Evolutionary conservation across 2,329 filamentous ascomycete species (phyloP).

Genomic region (Neoascochyta sp.): DNA sequence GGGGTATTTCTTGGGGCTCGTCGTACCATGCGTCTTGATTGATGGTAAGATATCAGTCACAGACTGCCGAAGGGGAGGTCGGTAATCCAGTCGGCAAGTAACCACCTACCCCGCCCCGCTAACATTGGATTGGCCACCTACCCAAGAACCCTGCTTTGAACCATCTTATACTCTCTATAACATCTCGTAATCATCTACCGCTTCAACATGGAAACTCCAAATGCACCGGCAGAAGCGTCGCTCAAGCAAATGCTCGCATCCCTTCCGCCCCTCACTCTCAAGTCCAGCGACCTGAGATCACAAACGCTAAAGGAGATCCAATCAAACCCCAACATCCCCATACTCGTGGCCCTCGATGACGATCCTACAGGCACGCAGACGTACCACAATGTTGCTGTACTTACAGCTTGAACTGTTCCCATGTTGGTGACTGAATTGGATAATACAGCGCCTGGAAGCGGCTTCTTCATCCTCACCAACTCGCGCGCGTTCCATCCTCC

Average conservation of each 20-base stretch:
- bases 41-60: too few relatives aligned
- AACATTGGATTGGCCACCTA: too few relatives aligned
- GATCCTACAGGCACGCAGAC: slow-evolving; percentile 61
- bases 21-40: too few relatives aligned
- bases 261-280: slow-evolving; percentile 13
- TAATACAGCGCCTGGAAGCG: slow-evolving; percentile 33
- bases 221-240: too few relatives aligned
- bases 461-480: slow-evolving; percentile 61
- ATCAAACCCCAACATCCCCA: slow-evolving; percentile 17
- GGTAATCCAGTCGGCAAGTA: too few relatives aligned
- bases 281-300: slow-evolving; percentile 16
- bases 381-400: slow-evolving; percentile 55
- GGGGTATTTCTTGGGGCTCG: too few relatives aligned
- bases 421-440: slow-evolving; percentile 47
- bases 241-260: slow-evolving; percentile 13
- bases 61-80: too few relatives aligned
- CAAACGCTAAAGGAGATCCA: slow-evolving; percentile 18
- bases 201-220: too few relatives aligned
- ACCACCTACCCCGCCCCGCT: too few relatives aligned
- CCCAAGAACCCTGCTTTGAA: too few relatives aligned
- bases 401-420: slow-evolving; percentile 52
- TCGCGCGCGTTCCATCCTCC: slow-evolving; percentile 53
- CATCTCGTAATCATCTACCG: too few relatives aligned
- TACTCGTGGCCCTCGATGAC: slow-evolving; percentile 48
- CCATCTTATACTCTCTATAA: too few relatives aligned